A percentile compares a stretch with the other conserved stretches of the same genome.
These are phyloP conservation scores for Murraya koenigii DNA, from an alignment of 345 rosid genomes.

Conservation along the genomic window DNA sequence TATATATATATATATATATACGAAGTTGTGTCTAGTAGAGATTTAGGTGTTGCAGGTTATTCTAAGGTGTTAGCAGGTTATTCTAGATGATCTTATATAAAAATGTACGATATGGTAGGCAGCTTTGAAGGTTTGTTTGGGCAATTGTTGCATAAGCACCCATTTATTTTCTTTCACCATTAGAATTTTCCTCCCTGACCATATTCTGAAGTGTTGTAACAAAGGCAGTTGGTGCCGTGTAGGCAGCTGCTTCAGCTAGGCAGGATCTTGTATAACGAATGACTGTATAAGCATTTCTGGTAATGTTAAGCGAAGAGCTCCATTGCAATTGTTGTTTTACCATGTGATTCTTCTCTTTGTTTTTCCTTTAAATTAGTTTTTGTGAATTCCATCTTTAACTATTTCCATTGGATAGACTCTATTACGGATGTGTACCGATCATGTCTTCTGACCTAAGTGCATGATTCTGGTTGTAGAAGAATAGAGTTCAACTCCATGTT, in stretches of 20 bases:
- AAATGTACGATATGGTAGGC: background rate
- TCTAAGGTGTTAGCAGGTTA: background rate
- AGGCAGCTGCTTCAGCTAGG: too few species aligned
- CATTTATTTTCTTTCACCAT: background rate
- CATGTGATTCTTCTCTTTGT: background rate
- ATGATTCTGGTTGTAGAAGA: too few species aligned
- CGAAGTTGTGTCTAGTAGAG: background rate
- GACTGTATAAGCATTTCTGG: background rate
- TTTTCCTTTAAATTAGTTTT: background rate
- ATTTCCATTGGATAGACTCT: too few species aligned
- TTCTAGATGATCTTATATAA: background rate
- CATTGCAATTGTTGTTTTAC: background rate
- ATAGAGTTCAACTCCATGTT: too few species aligned
- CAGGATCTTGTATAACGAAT: background rate
- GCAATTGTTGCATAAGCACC: background rate
- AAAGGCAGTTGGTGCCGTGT: background rate
- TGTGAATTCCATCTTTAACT: background rate
- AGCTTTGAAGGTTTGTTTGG: background rate
- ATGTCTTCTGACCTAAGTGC: too few species aligned
- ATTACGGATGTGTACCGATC: too few species aligned
- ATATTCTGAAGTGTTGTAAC: background rate
- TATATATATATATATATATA: background rate
- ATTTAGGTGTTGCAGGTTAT: slow-evolving; percentile 1
- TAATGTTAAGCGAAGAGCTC: background rate
- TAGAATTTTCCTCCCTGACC: background rate